phyloP scores from a whole-genome alignment of 2,329 filamentous ascomycete genomes.

The Colletotrichum lupini region DNA sequence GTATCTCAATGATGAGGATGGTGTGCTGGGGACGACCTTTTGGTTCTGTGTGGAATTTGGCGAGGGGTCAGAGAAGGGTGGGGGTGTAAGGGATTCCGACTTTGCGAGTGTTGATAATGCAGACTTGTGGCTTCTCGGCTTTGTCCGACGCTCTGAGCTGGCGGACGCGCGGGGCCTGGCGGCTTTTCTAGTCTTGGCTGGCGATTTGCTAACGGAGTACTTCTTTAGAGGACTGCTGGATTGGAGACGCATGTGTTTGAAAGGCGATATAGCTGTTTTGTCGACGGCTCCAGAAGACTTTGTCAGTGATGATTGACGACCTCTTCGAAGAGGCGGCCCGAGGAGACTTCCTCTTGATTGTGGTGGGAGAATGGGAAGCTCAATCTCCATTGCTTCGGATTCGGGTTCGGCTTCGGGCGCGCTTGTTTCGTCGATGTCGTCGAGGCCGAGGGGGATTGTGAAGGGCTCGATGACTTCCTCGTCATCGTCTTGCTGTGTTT shows the following conservation, averaged over 20 bases:
- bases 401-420: background rate
- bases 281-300: background rate
- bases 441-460: slow-evolving; percentile 11
- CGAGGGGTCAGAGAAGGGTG: background rate
- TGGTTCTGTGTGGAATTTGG: background rate
- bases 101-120: too few relatives aligned
- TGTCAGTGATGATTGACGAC: background rate
- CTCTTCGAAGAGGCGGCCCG: background rate
- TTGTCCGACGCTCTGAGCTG: background rate
- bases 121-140: background rate
- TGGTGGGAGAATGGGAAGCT: background rate
- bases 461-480: slow-evolving; percentile 2
- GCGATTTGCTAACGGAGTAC: background rate
- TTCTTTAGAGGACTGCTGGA: slow-evolving; percentile 14
- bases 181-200: background rate
- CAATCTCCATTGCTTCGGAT: background rate
- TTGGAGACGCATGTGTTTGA: slow-evolving; percentile 1
- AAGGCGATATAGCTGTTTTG: background rate
- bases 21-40: slow-evolving; percentile 1
- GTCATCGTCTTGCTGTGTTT: background rate
- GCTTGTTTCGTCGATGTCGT: background rate
- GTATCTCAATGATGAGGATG: background rate
- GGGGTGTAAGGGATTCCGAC: background rate
- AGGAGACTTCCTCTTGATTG: background rate
- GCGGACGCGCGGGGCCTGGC: background rate